A percentile compares a stretch with the other conserved stretches of the same genome.
phyloP scores from a whole-genome alignment of 2,329 filamentous ascomycete species.

The Chalaropsis ovoidea region DNA sequence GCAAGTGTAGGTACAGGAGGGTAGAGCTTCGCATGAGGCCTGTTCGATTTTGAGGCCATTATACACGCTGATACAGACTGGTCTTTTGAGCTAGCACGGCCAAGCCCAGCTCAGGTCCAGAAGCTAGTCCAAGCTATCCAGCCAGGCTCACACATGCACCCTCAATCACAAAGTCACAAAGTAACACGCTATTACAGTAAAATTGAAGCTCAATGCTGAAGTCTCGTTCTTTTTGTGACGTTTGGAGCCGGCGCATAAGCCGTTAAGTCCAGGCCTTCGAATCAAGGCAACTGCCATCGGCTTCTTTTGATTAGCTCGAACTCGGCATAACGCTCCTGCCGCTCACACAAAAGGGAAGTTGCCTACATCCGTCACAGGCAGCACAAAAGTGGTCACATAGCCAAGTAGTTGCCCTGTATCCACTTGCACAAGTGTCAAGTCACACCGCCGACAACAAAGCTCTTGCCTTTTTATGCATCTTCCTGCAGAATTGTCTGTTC shows the following conservation, averaged over 20 bases:
- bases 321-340: slow-evolving; percentile 9
- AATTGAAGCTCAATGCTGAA: slow-evolving; percentile 1
- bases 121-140: not conserved
- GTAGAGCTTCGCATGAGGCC: not conserved
- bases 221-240: not conserved
- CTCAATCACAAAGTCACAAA: not conserved
- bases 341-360: slow-evolving; percentile 2
- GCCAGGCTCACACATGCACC: not conserved
- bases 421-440: not conserved
- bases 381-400: not conserved
- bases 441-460: not conserved
- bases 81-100: not conserved
- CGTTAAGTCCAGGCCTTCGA: not conserved
- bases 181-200: not conserved
- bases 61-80: not conserved
- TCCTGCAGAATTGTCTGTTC: not conserved
- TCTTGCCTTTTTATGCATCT: not conserved
- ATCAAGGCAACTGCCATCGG: not conserved
- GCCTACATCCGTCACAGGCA: not conserved
- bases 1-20: not conserved
- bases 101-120: not conserved
- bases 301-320: not conserved
- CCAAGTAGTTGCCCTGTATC: not conserved
- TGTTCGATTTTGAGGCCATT: not conserved
- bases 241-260: not conserved